Conservation (phyloP, 2,329 filamentous ascomycete species). For the Penicillium sp. region DNA sequence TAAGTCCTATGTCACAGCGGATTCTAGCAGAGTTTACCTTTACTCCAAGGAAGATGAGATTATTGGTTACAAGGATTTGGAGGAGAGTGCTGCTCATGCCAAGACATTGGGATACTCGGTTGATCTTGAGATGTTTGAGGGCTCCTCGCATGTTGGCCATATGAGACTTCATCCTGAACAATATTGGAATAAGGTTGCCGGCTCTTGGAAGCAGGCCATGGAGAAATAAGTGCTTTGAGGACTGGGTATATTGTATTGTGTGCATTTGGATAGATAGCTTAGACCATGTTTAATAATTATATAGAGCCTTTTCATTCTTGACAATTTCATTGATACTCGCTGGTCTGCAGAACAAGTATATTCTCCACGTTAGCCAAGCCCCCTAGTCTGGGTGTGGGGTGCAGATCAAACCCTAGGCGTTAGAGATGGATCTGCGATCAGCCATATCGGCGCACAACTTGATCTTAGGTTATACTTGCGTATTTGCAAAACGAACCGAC, state of each 20-base stretch:
- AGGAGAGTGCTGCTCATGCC: constrained; percentile 21
- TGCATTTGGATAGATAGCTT: not conserved
- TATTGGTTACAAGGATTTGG: constrained; percentile 24
- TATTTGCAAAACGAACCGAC: not conserved
- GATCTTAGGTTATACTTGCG: not conserved
- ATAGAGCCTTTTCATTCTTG: not conserved
- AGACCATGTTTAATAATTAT: not conserved
- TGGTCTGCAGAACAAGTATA: not conserved
- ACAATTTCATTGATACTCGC: not conserved
- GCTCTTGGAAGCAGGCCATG: constrained; percentile 18
- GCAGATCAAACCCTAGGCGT: not conserved
- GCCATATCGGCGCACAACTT: not conserved
- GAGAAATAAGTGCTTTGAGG: not conserved
- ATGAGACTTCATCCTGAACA: constrained; percentile 55
- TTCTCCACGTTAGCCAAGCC: not conserved
- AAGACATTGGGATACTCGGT: constrained; percentile 50
- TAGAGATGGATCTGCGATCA: not conserved
- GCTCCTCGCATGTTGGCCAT: constrained; percentile 61
- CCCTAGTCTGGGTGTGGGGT: not conserved
- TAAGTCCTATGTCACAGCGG: constrained; percentile 4
- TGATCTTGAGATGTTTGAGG: constrained; percentile 54
- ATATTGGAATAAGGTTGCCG: constrained; percentile 52
- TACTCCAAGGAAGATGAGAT: constrained; percentile 29
- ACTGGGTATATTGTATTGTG: not conserved
- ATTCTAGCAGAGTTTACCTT: constrained; percentile 19